Conservation (phyloP, 805 yeast genomes). For the Scheffersomyces ergatensis region DNA sequence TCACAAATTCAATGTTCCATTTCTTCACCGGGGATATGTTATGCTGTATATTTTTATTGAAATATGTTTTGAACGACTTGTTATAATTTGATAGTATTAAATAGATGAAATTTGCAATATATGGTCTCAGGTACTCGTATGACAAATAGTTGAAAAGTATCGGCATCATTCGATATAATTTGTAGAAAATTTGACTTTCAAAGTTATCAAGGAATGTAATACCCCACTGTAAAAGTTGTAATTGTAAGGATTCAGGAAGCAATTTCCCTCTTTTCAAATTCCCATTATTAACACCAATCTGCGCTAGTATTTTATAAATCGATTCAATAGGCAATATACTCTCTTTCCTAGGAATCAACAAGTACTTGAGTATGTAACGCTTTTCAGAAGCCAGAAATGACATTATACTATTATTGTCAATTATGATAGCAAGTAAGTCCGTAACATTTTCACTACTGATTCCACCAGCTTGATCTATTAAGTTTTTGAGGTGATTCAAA, state of each 20-base stretch:
- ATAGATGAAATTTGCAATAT: conserved; percentile 18
- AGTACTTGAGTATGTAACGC: background rate
- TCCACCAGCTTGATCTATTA: background rate
- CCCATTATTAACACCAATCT: conserved; percentile 5
- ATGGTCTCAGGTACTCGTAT: conserved; percentile 22
- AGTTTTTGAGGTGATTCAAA: background rate
- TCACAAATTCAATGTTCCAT: conserved; percentile 30
- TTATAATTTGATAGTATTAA: conserved; percentile 13
- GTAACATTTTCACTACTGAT: background rate
- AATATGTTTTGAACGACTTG: conserved; percentile 7
- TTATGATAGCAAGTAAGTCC: background rate
- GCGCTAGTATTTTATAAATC: conserved; percentile 5
- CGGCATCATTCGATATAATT: conserved; percentile 11
- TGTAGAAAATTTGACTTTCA: conserved; percentile 8
- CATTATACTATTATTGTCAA: background rate
- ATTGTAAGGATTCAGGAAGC: conserved; percentile 14
- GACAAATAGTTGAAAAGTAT: conserved; percentile 18
- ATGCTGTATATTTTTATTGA: conserved; percentile 7
- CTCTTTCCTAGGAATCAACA: background rate
- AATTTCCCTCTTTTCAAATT: conserved; percentile 5
- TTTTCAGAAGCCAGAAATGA: background rate
- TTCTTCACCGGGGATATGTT: conserved; percentile 10
- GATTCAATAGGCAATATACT: background rate
- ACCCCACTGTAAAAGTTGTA: conserved; percentile 20
- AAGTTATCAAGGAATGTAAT: conserved; percentile 15